phyloP scores from a whole-genome alignment of 441 rosid genomes.

The Brassica balearica region DNA sequence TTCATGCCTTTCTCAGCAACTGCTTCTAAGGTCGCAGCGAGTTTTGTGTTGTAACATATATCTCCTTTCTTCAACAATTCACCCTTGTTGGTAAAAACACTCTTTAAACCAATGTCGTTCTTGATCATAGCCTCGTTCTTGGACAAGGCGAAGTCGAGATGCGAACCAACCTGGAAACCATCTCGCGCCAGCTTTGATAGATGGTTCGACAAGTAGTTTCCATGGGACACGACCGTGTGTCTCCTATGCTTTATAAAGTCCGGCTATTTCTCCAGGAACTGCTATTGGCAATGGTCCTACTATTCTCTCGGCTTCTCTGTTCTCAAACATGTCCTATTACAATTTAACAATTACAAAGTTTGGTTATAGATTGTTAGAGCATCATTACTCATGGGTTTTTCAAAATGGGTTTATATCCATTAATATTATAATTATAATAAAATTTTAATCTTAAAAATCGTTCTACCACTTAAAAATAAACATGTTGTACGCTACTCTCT shows the following conservation, averaged over 20 bases:
- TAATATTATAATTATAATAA: too few relatives aligned
- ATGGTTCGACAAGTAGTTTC: slow-evolving; percentile 69
- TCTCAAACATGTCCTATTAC: slow-evolving; percentile 70
- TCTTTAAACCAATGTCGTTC: slow-evolving; percentile 61
- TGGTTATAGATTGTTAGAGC: background rate
- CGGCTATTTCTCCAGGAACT: slow-evolving; percentile 90
- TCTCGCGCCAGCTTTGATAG: slow-evolving; percentile 68
- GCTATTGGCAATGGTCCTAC: slow-evolving; percentile 72
- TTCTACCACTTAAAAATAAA: background rate
- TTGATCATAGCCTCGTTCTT: slow-evolving; percentile 30
- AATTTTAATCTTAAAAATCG: background rate
- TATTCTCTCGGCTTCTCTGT: slow-evolving; percentile 54
- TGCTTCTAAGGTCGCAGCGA: slow-evolving; percentile 61
- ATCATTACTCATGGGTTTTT: background rate
- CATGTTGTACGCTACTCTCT: background rate
- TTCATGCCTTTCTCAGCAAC: slow-evolving; percentile 70
- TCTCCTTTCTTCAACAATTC: slow-evolving; percentile 66
- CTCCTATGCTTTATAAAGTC: slow-evolving; percentile 79
- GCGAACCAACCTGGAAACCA: slow-evolving; percentile 70
- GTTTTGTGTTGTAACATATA: slow-evolving; percentile 60
- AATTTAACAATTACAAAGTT: background rate
- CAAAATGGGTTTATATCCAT: background rate
- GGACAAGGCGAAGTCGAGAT: slow-evolving; percentile 52
- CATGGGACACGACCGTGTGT: slow-evolving; percentile 65
- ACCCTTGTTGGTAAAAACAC: slow-evolving; percentile 68